These are phyloP conservation scores for Ustilago crameri DNA, from an alignment of 1,284 basidiomycete species.

Conservation along the genomic window DNA sequence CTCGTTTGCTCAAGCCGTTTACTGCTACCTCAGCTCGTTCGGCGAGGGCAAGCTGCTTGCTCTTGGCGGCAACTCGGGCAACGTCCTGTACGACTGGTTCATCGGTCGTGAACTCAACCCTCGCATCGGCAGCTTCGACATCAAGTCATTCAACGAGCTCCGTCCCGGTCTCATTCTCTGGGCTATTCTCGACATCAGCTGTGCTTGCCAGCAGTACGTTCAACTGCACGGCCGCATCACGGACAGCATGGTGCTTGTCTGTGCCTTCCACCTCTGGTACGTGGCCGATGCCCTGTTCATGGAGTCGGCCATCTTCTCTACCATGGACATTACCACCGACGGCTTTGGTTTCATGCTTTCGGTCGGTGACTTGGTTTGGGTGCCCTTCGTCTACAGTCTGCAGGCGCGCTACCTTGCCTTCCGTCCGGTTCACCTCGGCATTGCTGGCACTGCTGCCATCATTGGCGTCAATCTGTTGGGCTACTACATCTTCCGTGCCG, in stretches of 20 bases:
- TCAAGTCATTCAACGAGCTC: slow-evolving; percentile 87
- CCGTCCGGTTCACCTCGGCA: slow-evolving; percentile 82
- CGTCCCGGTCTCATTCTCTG: slow-evolving; percentile 96
- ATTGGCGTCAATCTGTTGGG: slow-evolving; percentile 79
- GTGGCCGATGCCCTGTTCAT: slow-evolving; percentile 75
- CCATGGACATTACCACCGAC: slow-evolving; percentile 98
- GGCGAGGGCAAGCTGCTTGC: slow-evolving; percentile 77
- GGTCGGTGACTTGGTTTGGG: slow-evolving; percentile 91
- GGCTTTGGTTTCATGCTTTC: slow-evolving; percentile 99
- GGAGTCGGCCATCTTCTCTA: slow-evolving; percentile 80
- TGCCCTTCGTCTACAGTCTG: slow-evolving; percentile 92
- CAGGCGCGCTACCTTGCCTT: slow-evolving; percentile 95
- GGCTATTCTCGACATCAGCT: slow-evolving; percentile 89
- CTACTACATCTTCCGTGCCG: slow-evolving; percentile 88
- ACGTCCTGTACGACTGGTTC: slow-evolving; percentile 92
- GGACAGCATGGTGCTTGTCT: slow-evolving; percentile 90
- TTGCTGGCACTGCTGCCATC: slow-evolving; percentile 75
- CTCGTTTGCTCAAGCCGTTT: slow-evolving; percentile 75
- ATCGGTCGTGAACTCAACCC: slow-evolving; percentile 97
- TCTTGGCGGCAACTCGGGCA: slow-evolving; percentile 89
- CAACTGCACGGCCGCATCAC: slow-evolving; percentile 79
- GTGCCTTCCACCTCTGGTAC: slow-evolving; percentile 88
- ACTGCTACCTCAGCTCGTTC: slow-evolving; percentile 81
- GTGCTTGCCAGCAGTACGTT: slow-evolving; percentile 88
- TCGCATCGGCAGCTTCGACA: slow-evolving; percentile 82